Base-by-base conservation (phyloP, 75 land plant species). In the Pseudotsuga menziesii region DNA sequence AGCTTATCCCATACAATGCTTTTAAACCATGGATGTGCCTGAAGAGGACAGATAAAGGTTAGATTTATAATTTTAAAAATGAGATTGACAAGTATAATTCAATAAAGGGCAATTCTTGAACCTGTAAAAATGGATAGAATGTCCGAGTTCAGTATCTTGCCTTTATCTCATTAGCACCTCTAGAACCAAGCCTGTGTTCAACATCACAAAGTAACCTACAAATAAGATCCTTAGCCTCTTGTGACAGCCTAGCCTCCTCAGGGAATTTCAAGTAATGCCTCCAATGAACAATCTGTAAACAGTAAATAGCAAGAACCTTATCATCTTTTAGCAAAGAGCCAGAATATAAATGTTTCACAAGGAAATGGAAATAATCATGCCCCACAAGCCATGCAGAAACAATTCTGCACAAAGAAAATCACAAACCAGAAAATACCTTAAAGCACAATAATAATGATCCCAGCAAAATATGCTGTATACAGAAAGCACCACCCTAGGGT, bases 151-250 rank as follows among this genome's bases (percentile, higher is more conserved):
- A 61, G 72, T 29, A 20, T 14, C 72, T 55, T 80, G 89, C 99
- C 89, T 96, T 96, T 26, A 96, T 89, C 78, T 94, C 90, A 71
- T 73, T 75, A 25, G 91, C 93, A 27, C 98, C 98, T 77, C 83
- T 83, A 72, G 88, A 78, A 39, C 97, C 98, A 36, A 96, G 90
- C 69, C 99, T 83, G 83, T 94, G 88, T 4, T 96, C 97, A 61
- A 90, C 97, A 92, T 96, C 99, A 85, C 97, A 96, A 14, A 96
- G 86, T 83, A 96, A 64, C 74, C 93, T 85, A 79, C 84, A 83
- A 57, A 96, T 96, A 25, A 96, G 82, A 88, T 96, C 93, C 81
- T 90, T 94, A 57, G 97, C 94, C 77, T 96, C 99, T 56, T 91
- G 82, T 13, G 97, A 74, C 79, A 94, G 66, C 57, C 87, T 80